phyloP scores from a whole-genome alignment of 306 rosid species.

The Cucurbita argyrosperma region DNA sequence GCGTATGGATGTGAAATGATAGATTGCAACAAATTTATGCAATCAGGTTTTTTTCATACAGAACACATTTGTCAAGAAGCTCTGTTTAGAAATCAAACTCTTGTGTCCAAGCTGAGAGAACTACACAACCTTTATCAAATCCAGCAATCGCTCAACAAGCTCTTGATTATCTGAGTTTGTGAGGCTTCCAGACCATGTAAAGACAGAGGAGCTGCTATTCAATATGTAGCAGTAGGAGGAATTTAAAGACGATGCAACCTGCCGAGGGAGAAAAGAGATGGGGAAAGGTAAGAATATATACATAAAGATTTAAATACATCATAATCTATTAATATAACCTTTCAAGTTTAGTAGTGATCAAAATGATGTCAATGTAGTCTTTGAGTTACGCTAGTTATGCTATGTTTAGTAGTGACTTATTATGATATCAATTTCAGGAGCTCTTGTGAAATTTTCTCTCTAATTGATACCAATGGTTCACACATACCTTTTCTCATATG shows the following conservation, averaged over 20 bases:
- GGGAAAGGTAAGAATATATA: neutral
- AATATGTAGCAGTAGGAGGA: slow-evolving; percentile 77
- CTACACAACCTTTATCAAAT: slow-evolving; percentile 67
- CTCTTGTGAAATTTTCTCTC: neutral
- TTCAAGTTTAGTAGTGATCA: neutral
- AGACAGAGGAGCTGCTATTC: slow-evolving; percentile 49
- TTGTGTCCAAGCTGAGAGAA: slow-evolving; percentile 5
- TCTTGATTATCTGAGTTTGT: slow-evolving; percentile 62
- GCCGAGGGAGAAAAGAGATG: slow-evolving; percentile 9
- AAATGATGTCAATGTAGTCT: neutral
- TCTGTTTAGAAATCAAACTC: neutral
- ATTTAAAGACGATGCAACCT: slow-evolving; percentile 91
- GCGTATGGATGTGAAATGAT: neutral
- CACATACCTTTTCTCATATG: neutral
- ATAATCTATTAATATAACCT: neutral
- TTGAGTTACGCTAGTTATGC: neutral
- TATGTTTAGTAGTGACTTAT: neutral
- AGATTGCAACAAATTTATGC: neutral
- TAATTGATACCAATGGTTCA: neutral
- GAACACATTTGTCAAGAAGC: neutral
- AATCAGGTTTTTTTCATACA: neutral
- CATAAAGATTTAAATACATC: neutral
- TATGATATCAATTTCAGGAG: neutral
- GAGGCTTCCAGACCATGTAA: slow-evolving; percentile 75
- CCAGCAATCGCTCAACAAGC: slow-evolving; percentile 78